Base-by-base conservation (phyloP, 2,329 filamentous ascomycete genomes). In the Monilinia aucupariae region DNA sequence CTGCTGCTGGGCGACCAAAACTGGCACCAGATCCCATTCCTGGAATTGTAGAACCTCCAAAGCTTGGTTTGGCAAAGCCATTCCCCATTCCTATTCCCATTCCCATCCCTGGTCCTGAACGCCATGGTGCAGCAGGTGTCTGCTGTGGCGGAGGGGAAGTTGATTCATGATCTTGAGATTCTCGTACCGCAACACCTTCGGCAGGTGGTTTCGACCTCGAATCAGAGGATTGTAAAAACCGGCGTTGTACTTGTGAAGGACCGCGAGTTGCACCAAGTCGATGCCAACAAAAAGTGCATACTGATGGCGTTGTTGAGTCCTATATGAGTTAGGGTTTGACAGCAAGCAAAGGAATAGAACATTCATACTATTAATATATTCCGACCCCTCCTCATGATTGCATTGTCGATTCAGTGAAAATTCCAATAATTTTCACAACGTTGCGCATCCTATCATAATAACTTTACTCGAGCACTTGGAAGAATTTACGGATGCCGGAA, bases 281-380 rank as follows among this genome's bases (percentile, higher is more conserved):
- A 69, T 72, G 69, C 34, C 72, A 69, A 64, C 73, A 74, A 64
- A 74, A 74, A 39, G 72, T 70, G 62, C 73, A 74, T 52, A 74
- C 59, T 30, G 71, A 71, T 55, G 68, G 65, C 64, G 65, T 59
- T 32, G 67, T 58, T 17, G 70, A 53, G 64, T 73, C 71, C 72
- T 74, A 59, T 39, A 43, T 39, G 49, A 27, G 47, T 51, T 34
- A 54, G 15, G 41, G 41, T 60, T 34, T 43, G 34, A 37, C 32
- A n/a, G 22, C 5, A 37, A 22, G 34, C 22, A 30, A 37, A 41
- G 27, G 3, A 15, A 39, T 7, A 8, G 13, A 13, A 22, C 17
- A 10, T 1, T 0, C 52, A 39, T 68, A 73, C 73, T 67, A 67
- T 68, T 50, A 71, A 63, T 65, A 73, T 52, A 64, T 66, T 70